Base-by-base conservation (phyloP, 148 eudicot genomes). In the Chenopodium suecicum region DNA sequence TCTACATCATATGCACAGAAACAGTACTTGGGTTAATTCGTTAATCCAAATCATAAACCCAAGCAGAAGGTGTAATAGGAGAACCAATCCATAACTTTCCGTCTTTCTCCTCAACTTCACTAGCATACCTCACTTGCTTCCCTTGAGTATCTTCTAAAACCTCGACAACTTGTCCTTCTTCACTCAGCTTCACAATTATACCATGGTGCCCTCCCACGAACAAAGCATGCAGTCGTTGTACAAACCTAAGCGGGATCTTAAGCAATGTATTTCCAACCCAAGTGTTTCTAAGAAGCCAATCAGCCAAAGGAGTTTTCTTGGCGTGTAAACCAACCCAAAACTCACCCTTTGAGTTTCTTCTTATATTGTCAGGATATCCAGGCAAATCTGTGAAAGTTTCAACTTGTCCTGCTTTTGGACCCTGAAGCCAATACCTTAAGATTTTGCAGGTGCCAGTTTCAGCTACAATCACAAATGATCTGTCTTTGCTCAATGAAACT, bases 261-360 rank as follows among this genome's bases (percentile, higher is more conserved):
- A 90, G 54, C 50, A 94, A 73, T 31, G 76, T 4, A n/a, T 84
- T 86, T 9, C 93, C 93, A 7, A 83, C 74, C 98, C 91, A 88
- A 27, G 90, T 69, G 82, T 89, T 86, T 4, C 83, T 87, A 29
- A 88, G 82, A 27, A 87, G 62, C 93, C 90, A 90, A 34, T 88
- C 78, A 2, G 93, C 81, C 13, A 92, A 58, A 7, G 62, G 25
- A 7, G 89, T 86, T 48, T 84, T 89, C 82, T 92, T 94, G 2
- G 89, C 79, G 78, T 94, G 94, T 80, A 94, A 31, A 32, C 90
- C 97, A 22, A 94, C 97, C 98, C 98, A 94, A 77, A 92, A 91
- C 78, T 91, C 91, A 7, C 91, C 91, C 17, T 80, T 81, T 7
- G 89, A 65, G 70, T 91, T 91, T 48, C 88, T 86, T 83, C 93